A percentile compares a stretch with the other conserved stretches of the same genome.
Conservation (phyloP, 2,329 filamentous ascomycete species). For the Pyrenophora graminea region DNA sequence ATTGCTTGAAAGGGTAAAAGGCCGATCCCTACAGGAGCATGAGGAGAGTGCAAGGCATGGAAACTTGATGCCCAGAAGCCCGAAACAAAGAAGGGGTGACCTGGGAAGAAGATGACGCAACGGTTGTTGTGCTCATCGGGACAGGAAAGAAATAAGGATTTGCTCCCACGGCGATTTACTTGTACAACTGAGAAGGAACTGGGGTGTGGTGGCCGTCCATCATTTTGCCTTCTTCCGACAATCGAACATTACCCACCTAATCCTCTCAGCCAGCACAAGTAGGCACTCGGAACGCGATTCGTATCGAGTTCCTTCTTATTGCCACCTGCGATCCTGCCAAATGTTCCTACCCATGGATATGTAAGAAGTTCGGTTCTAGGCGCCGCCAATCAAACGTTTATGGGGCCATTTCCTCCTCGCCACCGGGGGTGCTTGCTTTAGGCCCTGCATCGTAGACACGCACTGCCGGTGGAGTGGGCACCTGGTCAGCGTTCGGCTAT, state of each 20-base stretch:
- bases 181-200: background rate
- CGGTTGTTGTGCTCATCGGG: too few relatives aligned
- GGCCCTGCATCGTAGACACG: background rate
- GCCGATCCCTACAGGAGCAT: background rate
- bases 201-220: background rate
- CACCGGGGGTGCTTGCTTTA: background rate
- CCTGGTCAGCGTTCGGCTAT: background rate
- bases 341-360: background rate
- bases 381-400: background rate
- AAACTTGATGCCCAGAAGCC: background rate
- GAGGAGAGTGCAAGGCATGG: background rate
- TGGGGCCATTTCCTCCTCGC: background rate
- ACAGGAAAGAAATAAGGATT: too few relatives aligned
- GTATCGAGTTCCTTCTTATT: constrained; percentile 8
- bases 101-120: background rate
- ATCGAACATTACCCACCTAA: constrained; percentile 2
- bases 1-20: background rate
- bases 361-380: background rate
- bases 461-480: background rate
- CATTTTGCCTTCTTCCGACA: background rate
- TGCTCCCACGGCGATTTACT: background rate
- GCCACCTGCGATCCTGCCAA: background rate
- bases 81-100: background rate
- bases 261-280: background rate
- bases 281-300: background rate